Evolutionary conservation across 495 filamentous ascomycete genomes (phyloP).

Genomic region (Alectoria sarmentosa): DNA sequence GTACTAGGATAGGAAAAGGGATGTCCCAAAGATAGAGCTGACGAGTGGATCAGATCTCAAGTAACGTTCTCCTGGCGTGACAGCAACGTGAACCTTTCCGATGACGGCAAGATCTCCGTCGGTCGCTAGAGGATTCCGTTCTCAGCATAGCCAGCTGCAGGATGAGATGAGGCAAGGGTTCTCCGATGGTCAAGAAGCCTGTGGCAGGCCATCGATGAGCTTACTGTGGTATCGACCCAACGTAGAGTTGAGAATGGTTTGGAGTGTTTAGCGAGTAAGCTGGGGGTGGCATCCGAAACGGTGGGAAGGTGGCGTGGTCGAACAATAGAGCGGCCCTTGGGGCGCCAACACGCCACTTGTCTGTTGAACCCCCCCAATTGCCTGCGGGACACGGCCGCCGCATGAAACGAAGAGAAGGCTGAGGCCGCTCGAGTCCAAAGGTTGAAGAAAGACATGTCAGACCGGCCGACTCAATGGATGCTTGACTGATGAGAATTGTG

Average conservation of each 20-base stretch:
- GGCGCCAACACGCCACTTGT: neutral
- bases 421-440: neutral
- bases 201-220: neutral
- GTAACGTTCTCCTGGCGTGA: neutral
- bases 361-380: no score
- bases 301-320: neutral
- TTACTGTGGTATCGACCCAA: neutral
- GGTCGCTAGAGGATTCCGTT: neutral
- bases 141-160: neutral
- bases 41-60: neutral
- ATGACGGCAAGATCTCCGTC: neutral
- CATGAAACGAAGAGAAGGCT: neutral
- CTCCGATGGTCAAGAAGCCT: neutral
- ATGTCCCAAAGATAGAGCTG: neutral
- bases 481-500: neutral
- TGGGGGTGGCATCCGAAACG: neutral
- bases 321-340: neutral
- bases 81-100: neutral
- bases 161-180: neutral
- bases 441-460: neutral
- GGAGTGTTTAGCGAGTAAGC: neutral
- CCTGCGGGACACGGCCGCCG: no score
- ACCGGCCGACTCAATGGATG: neutral
- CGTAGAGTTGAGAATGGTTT: neutral
- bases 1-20: no score